phyloP scores from a whole-genome alignment of 768 basidiomycete species.

The Boletus bicolor region DNA sequence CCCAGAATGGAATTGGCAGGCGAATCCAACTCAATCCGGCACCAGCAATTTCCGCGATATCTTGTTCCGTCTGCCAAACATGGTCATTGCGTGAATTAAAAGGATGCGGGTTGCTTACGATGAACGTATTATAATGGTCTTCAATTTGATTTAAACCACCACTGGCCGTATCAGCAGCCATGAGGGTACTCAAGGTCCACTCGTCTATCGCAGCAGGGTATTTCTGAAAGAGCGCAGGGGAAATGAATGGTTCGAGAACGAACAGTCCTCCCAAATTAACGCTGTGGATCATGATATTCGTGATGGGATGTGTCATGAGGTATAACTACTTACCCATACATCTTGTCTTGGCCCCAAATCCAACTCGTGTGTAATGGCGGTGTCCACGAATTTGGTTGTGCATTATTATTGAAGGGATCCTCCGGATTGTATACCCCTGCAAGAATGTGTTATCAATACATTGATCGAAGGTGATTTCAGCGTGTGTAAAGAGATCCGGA shows the following conservation, averaged over 20 bases:
- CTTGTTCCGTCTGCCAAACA: conserved; percentile 69
- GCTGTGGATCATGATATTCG: conserved; percentile 27
- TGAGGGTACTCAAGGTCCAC: conserved; percentile 61
- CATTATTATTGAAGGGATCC: conserved; percentile 73
- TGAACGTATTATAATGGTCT: conserved; percentile 78
- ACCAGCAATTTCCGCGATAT: conserved; percentile 85
- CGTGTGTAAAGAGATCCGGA: not conserved
- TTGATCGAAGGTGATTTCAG: not conserved
- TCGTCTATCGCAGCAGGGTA: conserved; percentile 60
- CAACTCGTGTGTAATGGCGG: conserved; percentile 75
- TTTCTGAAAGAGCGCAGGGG: conserved; percentile 58
- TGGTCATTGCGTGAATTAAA: not conserved
- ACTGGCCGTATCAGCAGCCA: conserved; percentile 60
- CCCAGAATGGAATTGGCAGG: conserved; percentile 83
- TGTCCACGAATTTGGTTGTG: conserved; percentile 75
- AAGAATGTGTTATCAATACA: conserved; percentile 2
- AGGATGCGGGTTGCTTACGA: conserved; percentile 46
- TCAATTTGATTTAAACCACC: conserved; percentile 69
- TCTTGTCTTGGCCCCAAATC: conserved; percentile 60
- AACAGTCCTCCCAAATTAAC: conserved; percentile 77
- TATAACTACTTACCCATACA: conserved; percentile 49
- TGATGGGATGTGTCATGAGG: conserved; percentile 1
- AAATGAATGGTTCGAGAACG: conserved; percentile 76
- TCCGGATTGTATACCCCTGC: conserved; percentile 65
- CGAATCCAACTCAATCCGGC: conserved; percentile 86